A percentile compares a stretch with the other conserved stretches of the same genome.
Evolutionary conservation across 208 protist species (phyloP).

Genomic region (Spongospora subterranea): DNA sequence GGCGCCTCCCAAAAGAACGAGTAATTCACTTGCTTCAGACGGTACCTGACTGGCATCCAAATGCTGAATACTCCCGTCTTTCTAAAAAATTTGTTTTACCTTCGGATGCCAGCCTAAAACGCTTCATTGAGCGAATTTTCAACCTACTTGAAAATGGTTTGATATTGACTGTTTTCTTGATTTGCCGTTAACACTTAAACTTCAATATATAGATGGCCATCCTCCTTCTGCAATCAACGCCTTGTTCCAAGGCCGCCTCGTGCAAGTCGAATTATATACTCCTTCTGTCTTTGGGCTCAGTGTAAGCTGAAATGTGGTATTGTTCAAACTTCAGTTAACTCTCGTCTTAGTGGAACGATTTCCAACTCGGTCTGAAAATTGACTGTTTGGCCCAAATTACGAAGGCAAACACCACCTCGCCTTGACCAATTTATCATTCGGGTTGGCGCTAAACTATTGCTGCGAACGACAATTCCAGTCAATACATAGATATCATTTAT

Average conservation of each 20-base stretch:
- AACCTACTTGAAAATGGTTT: neutral
- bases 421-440: too few species aligned
- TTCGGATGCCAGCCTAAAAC: neutral
- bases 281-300: neutral
- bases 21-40: neutral
- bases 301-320: neutral
- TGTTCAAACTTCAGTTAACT: neutral
- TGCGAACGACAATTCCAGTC: too few species aligned
- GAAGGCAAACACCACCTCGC: too few species aligned
- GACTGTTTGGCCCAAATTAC: neutral
- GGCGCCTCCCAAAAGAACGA: neutral
- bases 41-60: neutral
- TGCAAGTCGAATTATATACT: neutral
- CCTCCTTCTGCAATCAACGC: too few species aligned
- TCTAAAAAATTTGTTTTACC: neutral
- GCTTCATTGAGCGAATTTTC: neutral
- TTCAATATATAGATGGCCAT: too few species aligned
- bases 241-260: neutral
- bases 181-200: neutral
- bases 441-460: too few species aligned
- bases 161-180: neutral
- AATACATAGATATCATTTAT: too few species aligned
- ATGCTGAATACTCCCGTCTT: neutral
- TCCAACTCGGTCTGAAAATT: neutral
- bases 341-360: neutral